Base-by-base conservation (phyloP, 2,329 filamentous ascomycete genomes). In the Plenodomus tracheiphilus region DNA sequence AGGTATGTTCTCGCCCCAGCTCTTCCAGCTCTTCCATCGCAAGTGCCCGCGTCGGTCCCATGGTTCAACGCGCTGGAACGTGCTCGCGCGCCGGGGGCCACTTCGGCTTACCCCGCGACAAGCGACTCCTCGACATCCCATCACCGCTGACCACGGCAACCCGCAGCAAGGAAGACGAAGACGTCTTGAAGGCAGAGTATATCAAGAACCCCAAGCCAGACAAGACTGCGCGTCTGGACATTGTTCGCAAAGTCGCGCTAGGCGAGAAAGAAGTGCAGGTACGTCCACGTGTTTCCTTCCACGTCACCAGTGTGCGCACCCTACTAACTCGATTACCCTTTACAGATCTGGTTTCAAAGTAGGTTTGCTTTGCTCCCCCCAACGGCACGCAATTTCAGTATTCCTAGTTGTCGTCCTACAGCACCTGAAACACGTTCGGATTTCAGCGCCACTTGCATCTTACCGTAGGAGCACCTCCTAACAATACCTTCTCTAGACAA, bases 181-280 rank as follows among this genome's bases (percentile, higher is more conserved):
- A 86, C 43, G 83, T 95, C 44, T 85, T 97, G 52, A 93, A 97
- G 74, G 82, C 88, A 30, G 91, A 93, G 50, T 97, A 96, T 69
- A 81, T 84, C 62, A 82, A 80, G 54, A 95, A 97, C 71, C 84
- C 90, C 6, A 97, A 96, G 73, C 93, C 93, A 28, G 92, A 96
- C 77, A 97, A 96, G 75, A 82, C 85, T 47, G 88, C 90, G 72
- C 89, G 93, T 75, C 81, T 89, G 39, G 86, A 87, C 49, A 91
- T 97, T 56, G 90, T 95, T 51, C 83, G 84, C 74, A 88, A 86
- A 73, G 91, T 97, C 53, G 88, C 89, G 19, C 81, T 97, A 56
- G 93, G 89, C 59, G 92, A 97, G 77, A 97, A 96, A 74, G 92
- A 97, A 78, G 91, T 97, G 32, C 93, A 97, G 85, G 93, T 96